Conservation (phyloP, 2,329 filamentous ascomycete genomes). For the Podosphaera fusca region DNA sequence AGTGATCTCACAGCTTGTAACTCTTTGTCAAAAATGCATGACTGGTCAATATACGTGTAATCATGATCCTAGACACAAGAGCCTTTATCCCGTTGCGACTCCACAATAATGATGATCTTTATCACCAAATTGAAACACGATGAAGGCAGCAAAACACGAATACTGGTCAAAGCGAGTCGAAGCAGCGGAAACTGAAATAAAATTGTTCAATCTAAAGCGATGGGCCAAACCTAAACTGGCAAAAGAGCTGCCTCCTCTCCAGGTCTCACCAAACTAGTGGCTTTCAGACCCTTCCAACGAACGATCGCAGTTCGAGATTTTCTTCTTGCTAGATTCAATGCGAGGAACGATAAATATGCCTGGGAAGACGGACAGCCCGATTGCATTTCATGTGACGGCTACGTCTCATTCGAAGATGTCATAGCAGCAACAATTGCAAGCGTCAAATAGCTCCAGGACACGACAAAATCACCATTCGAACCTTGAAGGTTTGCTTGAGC, state of each 20-base stretch:
- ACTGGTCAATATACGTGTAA: too few relatives aligned
- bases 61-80: too few relatives aligned
- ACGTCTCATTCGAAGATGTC: background rate
- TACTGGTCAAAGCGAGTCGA: background rate
- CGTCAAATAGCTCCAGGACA: background rate
- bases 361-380: background rate
- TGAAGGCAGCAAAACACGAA: background rate
- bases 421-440: background rate
- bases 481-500: background rate
- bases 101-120: too few relatives aligned
- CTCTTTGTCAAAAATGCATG: too few relatives aligned
- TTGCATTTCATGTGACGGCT: background rate
- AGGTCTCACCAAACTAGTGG: background rate
- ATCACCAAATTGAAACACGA: background rate
- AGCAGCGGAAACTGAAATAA: background rate
- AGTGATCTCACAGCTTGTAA: too few relatives aligned
- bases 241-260: background rate
- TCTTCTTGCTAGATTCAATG: background rate
- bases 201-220: background rate
- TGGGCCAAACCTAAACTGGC: background rate
- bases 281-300: background rate
- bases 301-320: constrained; percentile 18
- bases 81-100: too few relatives aligned
- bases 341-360: background rate
- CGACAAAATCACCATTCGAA: background rate